phyloP scores from a whole-genome alignment of 2,329 filamentous ascomycete genomes.

The Epichloe sibirici region DNA sequence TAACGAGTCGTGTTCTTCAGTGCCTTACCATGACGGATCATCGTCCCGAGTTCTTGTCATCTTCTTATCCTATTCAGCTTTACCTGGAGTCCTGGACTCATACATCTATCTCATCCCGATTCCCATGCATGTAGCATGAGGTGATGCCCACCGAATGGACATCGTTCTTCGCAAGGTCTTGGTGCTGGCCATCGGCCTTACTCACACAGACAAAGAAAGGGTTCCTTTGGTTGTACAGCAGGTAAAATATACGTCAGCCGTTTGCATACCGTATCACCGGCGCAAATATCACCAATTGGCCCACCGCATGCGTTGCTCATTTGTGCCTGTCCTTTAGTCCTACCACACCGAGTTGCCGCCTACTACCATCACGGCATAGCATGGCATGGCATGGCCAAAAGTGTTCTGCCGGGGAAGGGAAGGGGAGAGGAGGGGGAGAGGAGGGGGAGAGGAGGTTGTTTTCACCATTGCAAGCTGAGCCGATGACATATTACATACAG shows the following conservation, averaged over 20 bases:
- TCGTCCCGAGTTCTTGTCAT: no score
- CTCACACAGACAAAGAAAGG: background rate
- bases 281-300: background rate
- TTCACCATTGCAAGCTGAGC: background rate
- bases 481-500: background rate
- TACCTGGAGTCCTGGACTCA: background rate
- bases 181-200: background rate
- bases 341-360: background rate
- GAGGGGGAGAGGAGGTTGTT: background rate
- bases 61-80: background rate
- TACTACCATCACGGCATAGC: background rate
- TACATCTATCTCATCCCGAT: background rate
- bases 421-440: background rate
- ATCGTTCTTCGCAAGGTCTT: background rate
- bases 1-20: background rate
- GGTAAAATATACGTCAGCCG: background rate
- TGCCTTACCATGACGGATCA: background rate
- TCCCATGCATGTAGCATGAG: background rate
- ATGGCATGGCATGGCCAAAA: background rate
- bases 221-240: background rate
- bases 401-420: background rate
- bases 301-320: constrained; percentile 1
- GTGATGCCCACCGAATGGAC: background rate
- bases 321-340: background rate
- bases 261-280: background rate